Evolutionary conservation across 2,329 filamentous ascomycete species (phyloP).

Genomic region (Elsinoe perseae): DNA sequence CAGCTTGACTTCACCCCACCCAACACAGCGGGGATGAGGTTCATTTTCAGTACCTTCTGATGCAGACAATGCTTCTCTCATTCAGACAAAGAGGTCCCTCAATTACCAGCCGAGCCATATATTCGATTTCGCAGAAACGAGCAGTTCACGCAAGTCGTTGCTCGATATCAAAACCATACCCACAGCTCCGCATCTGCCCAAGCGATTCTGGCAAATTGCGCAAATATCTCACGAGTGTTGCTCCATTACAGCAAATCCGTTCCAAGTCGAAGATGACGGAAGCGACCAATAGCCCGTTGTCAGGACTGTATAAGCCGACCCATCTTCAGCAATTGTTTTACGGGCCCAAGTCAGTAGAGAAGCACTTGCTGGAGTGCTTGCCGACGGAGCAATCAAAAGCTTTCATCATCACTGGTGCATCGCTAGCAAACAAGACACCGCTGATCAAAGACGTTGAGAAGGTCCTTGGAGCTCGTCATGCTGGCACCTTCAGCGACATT

Average conservation of each 20-base stretch:
- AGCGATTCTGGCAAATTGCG: background rate
- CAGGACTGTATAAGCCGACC: slow-evolving; percentile 45
- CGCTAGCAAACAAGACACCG: slow-evolving; percentile 47
- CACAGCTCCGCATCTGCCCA: background rate
- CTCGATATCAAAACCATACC: background rate
- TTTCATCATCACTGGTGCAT: slow-evolving; percentile 50
- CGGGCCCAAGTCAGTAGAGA: slow-evolving; percentile 40
- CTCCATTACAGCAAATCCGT: slow-evolving; percentile 18
- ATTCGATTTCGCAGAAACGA: background rate
- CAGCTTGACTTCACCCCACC: background rate
- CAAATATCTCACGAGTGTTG: background rate
- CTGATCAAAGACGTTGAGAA: slow-evolving; percentile 46
- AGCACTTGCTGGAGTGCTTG: slow-evolving; percentile 41
- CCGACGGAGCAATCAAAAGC: slow-evolving; percentile 43
- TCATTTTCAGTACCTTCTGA: background rate
- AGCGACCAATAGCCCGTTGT: slow-evolving; percentile 37
- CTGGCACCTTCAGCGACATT: slow-evolving; percentile 49
- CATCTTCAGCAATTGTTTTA: slow-evolving; percentile 46
- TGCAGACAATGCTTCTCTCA: background rate
- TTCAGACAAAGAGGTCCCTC: background rate
- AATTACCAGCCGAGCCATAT: background rate
- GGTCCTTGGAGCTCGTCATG: slow-evolving; percentile 40
- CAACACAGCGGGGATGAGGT: background rate
- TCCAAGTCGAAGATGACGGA: slow-evolving; percentile 36
- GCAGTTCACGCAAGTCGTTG: background rate